Evolutionary conservation across 2,329 filamentous ascomycete genomes (phyloP).

Genomic region (Aspergillus pseudotamarii): DNA sequence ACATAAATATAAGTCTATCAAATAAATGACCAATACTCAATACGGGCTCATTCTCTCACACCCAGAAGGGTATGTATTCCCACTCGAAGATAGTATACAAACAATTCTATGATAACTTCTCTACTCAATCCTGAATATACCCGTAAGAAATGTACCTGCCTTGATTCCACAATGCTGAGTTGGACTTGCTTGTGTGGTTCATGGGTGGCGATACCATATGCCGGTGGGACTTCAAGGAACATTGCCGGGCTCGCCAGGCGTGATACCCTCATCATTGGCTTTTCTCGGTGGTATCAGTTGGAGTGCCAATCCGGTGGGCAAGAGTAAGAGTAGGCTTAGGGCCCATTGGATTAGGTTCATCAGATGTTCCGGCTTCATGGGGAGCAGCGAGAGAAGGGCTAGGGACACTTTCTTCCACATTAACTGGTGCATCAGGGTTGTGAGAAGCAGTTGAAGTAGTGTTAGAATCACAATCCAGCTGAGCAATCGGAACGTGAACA

Average conservation of each 20-base stretch:
- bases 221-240: not conserved
- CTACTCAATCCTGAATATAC: not conserved
- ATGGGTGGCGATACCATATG: no score
- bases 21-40: not conserved
- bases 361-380: not conserved
- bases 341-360: not conserved
- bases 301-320: not conserved
- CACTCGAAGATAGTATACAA: not conserved
- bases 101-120: not conserved
- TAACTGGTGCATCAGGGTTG: not conserved
- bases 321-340: not conserved
- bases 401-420: not conserved
- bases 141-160: fast-evolving
- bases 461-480: not conserved
- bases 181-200: not conserved
- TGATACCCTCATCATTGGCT: not conserved
- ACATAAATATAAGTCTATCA: not conserved
- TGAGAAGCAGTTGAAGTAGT: not conserved
- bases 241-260: not conserved
- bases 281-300: no score
- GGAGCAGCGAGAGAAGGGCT: not conserved
- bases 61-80: not conserved
- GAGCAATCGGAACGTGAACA: not conserved
- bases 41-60: not conserved
- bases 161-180: not conserved